Evolutionary conservation across 2,329 filamentous ascomycete species (phyloP).

Genomic region (Tolypocladium endophyticum): DNA sequence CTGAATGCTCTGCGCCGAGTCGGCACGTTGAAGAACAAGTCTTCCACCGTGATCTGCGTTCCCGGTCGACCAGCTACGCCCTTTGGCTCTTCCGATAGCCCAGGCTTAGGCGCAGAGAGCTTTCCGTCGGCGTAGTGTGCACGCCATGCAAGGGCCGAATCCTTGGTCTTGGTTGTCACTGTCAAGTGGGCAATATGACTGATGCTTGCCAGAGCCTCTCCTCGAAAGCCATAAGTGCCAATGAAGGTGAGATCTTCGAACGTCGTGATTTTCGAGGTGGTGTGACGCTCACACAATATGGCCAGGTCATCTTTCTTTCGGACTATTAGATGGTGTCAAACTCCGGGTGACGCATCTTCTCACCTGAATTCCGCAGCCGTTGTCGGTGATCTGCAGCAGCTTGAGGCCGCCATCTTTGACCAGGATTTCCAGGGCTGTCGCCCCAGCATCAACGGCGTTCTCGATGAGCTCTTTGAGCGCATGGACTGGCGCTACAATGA

Average conservation of each 20-base stretch:
- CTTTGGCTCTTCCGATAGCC: constrained; percentile 77
- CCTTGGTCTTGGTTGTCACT: constrained; percentile 86
- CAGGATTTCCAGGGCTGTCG: constrained; percentile 79
- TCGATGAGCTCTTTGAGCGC: constrained; percentile 95
- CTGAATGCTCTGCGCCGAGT: constrained; percentile 82
- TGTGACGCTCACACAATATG: constrained; percentile 92
- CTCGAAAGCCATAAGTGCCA: constrained; percentile 93
- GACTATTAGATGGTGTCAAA: not conserved
- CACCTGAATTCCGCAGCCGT: constrained; percentile 91
- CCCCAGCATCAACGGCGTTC: constrained; percentile 94
- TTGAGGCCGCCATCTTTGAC: constrained; percentile 95
- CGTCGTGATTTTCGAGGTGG: constrained; percentile 85
- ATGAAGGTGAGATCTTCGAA: constrained; percentile 91
- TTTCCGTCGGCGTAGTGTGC: constrained; percentile 80
- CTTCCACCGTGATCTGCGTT: constrained; percentile 93
- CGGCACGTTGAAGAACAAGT: constrained; percentile 93
- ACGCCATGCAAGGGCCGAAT: constrained; percentile 81
- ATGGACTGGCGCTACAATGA: constrained; percentile 94
- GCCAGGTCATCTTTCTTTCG: constrained; percentile 74
- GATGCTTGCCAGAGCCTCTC: constrained; percentile 92
- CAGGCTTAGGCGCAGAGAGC: constrained; percentile 73
- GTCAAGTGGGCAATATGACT: constrained; percentile 95
- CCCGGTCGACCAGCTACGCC: constrained; percentile 78
- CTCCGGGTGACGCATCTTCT: constrained; percentile 11
- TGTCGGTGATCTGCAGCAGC: constrained; percentile 92